Base-by-base conservation (phyloP, 805 yeast species). In the Barnettozyma botsteinii region DNA sequence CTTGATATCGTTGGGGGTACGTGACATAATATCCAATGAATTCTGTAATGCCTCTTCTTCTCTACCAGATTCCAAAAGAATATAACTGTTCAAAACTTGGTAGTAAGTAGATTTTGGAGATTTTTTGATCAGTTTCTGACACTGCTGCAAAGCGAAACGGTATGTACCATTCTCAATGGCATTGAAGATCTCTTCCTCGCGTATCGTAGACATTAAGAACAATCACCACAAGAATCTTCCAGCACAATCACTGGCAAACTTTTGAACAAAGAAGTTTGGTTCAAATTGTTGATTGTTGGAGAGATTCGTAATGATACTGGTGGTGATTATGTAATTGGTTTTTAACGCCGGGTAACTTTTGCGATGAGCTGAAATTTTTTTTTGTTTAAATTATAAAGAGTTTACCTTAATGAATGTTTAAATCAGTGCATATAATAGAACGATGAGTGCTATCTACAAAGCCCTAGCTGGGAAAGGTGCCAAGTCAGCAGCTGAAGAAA, bases 361-460 rank as follows among this genome's bases (percentile, higher is more conserved):
- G 35, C 24, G 45, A 41, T 41, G 45, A 41, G 45, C 38, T 41
- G 26, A 37, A 34, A 31, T 37, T 37, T 37, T 37, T 38, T 41
- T 37, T 37, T 29, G n/a, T n/a, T n/a, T n/a, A n/a, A n/a, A n/a
- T n/a, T n/a, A n/a, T n/a, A n/a, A n/a, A n/a, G n/a, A n/a, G n/a
- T n/a, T n/a, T n/a, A n/a, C n/a, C n/a, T n/a, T n/a, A n/a, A n/a
- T n/a, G n/a, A n/a, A n/a, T n/a, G n/a, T n/a, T n/a, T n/a, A n/a
- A 5, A 18, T 8, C 21, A 13, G 21, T 12, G 10, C 7, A 23
- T 3, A 21, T 10, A 34, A 35, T 12, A n/a, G n/a, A n/a, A n/a
- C n/a, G n/a, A 84, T 83, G 91, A 79, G 88, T 14, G 76, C 89
- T 11, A 73, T 84, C 29, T 80, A 75, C 65, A 84, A 81, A 53